Evolutionary conservation across 495 filamentous ascomycete genomes (phyloP).

Genomic region (Astrocystis sublimbata): DNA sequence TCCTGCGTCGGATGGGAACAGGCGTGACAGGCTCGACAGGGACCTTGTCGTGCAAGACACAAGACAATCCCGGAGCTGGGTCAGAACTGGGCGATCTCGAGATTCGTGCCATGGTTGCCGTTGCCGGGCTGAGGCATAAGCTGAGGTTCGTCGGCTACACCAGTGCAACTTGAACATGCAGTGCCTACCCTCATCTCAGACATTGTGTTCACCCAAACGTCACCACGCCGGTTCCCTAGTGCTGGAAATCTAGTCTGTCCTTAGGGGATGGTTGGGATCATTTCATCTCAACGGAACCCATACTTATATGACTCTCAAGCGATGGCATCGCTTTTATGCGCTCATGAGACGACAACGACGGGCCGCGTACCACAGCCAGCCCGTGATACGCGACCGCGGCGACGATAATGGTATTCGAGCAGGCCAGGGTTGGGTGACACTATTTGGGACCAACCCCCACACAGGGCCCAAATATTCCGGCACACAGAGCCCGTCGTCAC

Average conservation of each 20-base stretch:
- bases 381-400: not conserved
- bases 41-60: not conserved
- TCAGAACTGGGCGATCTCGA: not conserved
- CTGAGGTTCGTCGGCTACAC: not conserved
- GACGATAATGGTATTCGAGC: too few relatives aligned
- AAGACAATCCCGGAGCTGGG: not conserved
- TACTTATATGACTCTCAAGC: too few relatives aligned
- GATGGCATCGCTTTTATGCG: not conserved
- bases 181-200: not conserved
- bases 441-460: not conserved
- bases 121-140: not conserved
- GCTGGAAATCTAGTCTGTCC: too few relatives aligned
- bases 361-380: not conserved
- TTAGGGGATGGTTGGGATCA: too few relatives aligned
- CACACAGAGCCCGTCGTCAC: not conserved
- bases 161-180: not conserved
- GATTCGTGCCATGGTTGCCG: not conserved
- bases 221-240: not conserved
- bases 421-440: not conserved
- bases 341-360: not conserved
- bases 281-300: too few relatives aligned
- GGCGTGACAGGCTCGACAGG: not conserved
- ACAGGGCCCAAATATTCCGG: constrained; percentile 9
- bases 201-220: not conserved
- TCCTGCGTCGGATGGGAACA: too few relatives aligned